These are phyloP conservation scores for Flagelloscypha sp. DNA, from an alignment of 768 basidiomycete species.

Conservation along the genomic window DNA sequence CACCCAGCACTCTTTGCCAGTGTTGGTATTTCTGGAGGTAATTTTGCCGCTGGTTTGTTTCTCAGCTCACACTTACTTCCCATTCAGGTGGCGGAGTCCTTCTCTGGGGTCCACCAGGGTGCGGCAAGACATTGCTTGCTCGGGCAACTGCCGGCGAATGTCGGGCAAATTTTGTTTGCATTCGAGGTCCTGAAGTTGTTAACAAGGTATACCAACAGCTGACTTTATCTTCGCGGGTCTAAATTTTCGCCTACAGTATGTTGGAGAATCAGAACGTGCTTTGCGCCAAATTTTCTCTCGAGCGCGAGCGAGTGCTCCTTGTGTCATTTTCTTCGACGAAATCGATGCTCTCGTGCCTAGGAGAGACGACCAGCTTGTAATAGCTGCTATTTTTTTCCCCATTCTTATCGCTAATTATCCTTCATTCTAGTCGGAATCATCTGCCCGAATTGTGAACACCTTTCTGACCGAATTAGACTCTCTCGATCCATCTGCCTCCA, in stretches of 20 bases:
- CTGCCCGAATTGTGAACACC: conserved; percentile 89
- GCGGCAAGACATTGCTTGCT: conserved; percentile 95
- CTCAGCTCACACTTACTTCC: too few relatives aligned
- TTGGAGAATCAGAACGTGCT: conserved; percentile 93
- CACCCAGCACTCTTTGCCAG: conserved; percentile 81
- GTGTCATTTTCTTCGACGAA: conserved; percentile 94
- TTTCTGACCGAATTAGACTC: conserved; percentile 92
- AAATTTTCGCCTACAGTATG: conserved; percentile 51
- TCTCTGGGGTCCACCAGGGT: conserved; percentile 98
- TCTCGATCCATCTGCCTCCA: too few relatives aligned
- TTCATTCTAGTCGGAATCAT: conserved; percentile 71
- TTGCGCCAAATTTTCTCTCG: conserved; percentile 92
- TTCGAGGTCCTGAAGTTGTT: conserved; percentile 92
- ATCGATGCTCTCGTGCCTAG: conserved; percentile 87
- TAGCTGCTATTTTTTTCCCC: conserved; percentile 16
- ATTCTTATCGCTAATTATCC: conserved; percentile 3
- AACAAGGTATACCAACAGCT: conserved; percentile 65
- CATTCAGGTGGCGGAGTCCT: conserved; percentile 92
- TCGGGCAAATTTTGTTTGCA: conserved; percentile 92
- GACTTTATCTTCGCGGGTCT: background rate
- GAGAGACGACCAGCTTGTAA: conserved; percentile 80
- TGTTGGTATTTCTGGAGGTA: too few relatives aligned
- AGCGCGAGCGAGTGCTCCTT: conserved; percentile 88
- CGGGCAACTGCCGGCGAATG: conserved; percentile 98
- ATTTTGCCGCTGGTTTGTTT: too few relatives aligned